Evolutionary conservation across 2,329 filamentous ascomycete species (phyloP).

Genomic region (Neofusicoccum sp.): DNA sequence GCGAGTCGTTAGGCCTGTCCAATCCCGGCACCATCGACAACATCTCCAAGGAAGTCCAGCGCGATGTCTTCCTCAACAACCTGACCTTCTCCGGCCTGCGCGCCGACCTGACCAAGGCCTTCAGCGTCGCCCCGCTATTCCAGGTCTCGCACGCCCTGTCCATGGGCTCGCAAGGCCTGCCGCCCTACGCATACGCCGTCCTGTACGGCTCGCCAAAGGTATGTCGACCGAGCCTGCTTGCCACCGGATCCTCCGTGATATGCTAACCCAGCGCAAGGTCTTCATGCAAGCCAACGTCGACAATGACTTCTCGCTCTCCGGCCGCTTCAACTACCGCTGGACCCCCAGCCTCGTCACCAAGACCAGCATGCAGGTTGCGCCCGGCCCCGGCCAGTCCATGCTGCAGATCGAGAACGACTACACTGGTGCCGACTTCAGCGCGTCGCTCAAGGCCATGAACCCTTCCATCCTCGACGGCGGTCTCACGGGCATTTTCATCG

Average conservation of each 20-base stretch:
- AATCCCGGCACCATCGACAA: conserved; percentile 94
- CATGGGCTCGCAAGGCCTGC: conserved; percentile 84
- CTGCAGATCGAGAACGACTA: conserved; percentile 96
- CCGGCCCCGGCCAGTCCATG: conserved; percentile 79
- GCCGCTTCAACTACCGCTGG: conserved; percentile 94
- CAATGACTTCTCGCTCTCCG: conserved; percentile 84
- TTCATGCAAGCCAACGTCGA: conserved; percentile 96
- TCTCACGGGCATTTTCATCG: conserved; percentile 92
- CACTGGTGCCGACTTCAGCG: conserved; percentile 88
- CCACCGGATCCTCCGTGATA: not conserved
- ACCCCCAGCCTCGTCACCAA: conserved; percentile 79
- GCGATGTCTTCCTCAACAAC: conserved; percentile 95
- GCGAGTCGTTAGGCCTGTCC: conserved; percentile 82
- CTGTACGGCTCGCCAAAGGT: conserved; percentile 94
- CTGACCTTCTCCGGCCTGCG: conserved; percentile 95
- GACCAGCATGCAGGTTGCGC: conserved; percentile 81
- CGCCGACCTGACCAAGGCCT: conserved; percentile 94
- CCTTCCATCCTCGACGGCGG: conserved; percentile 92
- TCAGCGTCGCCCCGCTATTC: conserved; percentile 91
- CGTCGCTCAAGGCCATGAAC: conserved; percentile 91
- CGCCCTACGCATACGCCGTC: conserved; percentile 92
- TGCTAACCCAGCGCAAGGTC: conserved; percentile 59
- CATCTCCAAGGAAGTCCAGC: conserved; percentile 88
- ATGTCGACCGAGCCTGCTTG: conserved; percentile 37
- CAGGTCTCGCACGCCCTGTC: conserved; percentile 97